Evolutionary conservation across 345 rosid genomes (phyloP).

Genomic region (Arabidopsis arenosa): DNA sequence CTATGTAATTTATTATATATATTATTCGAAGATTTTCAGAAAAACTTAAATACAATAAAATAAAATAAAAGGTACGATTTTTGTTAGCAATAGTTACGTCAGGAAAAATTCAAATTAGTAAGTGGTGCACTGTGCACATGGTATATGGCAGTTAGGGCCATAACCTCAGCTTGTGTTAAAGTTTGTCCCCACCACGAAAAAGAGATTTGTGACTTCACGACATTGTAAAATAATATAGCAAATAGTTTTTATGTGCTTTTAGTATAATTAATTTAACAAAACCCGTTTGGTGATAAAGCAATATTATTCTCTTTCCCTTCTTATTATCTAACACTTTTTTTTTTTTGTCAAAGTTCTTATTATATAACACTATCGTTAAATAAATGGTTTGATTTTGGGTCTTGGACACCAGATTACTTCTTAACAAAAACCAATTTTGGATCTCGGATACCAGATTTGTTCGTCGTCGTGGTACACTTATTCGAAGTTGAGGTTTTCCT

Average conservation of each 20-base stretch:
- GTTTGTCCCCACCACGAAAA: conserved; percentile 48
- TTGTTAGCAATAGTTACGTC: conserved; percentile 27
- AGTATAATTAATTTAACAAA: background rate
- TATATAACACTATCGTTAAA: background rate
- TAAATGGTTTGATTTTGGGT: background rate
- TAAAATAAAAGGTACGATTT: conserved; percentile 17
- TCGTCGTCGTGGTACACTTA: no score
- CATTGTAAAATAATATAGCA: conserved; percentile 22
- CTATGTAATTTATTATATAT: background rate
- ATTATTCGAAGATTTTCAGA: background rate
- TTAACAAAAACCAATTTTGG: no score
- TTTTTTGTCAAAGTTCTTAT: no score
- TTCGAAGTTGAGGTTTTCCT: no score
- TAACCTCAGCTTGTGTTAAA: conserved; percentile 46
- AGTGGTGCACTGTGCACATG: conserved; percentile 47
- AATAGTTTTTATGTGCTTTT: background rate
- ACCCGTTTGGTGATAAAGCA: background rate
- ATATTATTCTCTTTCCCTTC: background rate
- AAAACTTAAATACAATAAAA: background rate
- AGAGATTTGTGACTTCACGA: conserved; percentile 46
- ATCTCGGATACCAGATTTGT: no score
- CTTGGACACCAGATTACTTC: no score
- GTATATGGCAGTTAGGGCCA: conserved; percentile 49
- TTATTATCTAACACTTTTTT: background rate
- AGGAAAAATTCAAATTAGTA: conserved; percentile 23